A percentile compares a stretch with the other conserved stretches of the same genome.
phyloP scores from a whole-genome alignment of 2,329 filamentous ascomycete genomes.

The Cladophialophora yegresii region DNA sequence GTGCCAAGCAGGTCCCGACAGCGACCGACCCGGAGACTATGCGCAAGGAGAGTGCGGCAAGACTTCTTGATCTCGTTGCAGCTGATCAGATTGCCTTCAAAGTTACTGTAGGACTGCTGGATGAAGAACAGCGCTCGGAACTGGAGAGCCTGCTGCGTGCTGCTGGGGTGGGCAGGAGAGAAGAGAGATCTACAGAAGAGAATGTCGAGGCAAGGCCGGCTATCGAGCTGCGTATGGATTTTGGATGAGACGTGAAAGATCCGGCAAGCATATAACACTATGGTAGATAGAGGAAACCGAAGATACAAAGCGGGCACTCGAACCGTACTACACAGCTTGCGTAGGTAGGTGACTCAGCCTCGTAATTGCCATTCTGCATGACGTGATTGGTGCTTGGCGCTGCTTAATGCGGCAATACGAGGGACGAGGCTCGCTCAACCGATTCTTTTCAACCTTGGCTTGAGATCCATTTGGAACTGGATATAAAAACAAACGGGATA shows the following conservation, averaged over 20 bases:
- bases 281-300: not conserved
- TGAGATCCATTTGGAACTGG: not conserved
- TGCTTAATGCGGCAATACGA: constrained; percentile 8
- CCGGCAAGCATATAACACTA: not conserved
- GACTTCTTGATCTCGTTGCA: constrained; percentile 78
- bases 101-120: constrained; percentile 70
- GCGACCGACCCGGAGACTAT: constrained; percentile 41
- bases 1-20: constrained; percentile 67
- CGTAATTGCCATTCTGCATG: not conserved
- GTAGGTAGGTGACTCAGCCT: not conserved
- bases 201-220: constrained; percentile 65
- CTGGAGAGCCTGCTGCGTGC: constrained; percentile 79
- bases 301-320: not conserved
- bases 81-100: constrained; percentile 73
- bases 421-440: constrained; percentile 24
- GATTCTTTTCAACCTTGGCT: not conserved
- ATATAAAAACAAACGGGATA: not conserved
- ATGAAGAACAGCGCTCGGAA: constrained; percentile 68
- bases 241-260: constrained; percentile 55
- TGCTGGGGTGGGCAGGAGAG: constrained; percentile 54
- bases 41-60: constrained; percentile 72
- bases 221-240: constrained; percentile 95
- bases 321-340: not conserved
- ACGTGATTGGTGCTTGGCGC: constrained; percentile 19
- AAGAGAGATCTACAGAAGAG: constrained; percentile 48